phyloP scores from a whole-genome alignment of 148 eudicot genomes.

The Vaccinium darrowii region DNA sequence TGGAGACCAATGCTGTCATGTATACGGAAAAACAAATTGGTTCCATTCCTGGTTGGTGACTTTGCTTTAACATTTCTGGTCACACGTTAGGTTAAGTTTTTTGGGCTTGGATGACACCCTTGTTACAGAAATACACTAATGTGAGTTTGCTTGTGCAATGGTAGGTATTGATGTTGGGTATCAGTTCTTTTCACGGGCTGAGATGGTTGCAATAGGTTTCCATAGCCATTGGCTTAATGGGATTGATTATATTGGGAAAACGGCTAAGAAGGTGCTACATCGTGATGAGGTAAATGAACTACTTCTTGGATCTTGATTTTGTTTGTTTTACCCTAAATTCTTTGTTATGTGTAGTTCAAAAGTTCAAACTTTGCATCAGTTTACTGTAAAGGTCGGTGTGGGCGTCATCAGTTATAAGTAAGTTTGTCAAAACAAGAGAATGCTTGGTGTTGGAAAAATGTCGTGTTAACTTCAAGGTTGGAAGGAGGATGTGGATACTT shows the following conservation, averaged over 20 bases:
- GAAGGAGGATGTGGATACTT: background rate
- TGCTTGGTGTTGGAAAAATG: background rate
- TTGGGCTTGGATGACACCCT: background rate
- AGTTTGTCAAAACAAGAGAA: background rate
- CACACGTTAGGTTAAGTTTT: background rate
- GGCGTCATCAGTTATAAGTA: background rate
- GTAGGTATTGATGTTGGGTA: slow-evolving; percentile 93
- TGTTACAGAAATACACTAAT: background rate
- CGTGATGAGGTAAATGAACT: background rate
- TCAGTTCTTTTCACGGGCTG: slow-evolving; percentile 85
- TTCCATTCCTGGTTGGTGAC: slow-evolving; percentile 62
- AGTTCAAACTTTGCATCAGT: background rate
- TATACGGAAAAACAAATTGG: slow-evolving; percentile 54
- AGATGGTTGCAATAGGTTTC: slow-evolving; percentile 87
- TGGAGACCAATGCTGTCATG: slow-evolving; percentile 27
- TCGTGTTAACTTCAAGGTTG: background rate
- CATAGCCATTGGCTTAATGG: slow-evolving; percentile 95
- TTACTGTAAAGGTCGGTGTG: background rate
- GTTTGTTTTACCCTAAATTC: background rate
- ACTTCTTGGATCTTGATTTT: slow-evolving; percentile 1
- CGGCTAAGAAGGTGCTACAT: slow-evolving; percentile 30
- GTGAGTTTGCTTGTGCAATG: slow-evolving; percentile 14
- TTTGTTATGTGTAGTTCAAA: background rate
- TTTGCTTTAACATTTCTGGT: background rate
- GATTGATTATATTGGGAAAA: slow-evolving; percentile 65